These are phyloP conservation scores for Pseudocercospora musae DNA, from an alignment of 2,329 filamentous ascomycete species.

Conservation along the genomic window DNA sequence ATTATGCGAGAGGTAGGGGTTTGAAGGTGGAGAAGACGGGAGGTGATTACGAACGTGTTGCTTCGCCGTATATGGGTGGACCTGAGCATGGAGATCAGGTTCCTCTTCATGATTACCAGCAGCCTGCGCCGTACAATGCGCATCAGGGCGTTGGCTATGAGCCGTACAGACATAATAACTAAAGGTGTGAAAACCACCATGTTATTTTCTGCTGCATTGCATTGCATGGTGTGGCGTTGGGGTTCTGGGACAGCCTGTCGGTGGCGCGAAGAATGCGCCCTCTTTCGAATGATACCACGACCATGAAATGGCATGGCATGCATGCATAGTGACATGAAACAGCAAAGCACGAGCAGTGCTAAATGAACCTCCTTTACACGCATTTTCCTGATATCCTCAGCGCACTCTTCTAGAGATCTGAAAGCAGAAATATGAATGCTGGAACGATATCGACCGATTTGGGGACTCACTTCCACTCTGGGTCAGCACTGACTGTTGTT, in stretches of 20 bases:
- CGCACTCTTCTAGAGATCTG: background rate
- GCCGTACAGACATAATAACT: constrained; percentile 38
- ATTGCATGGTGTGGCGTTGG: background rate
- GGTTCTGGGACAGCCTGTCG: background rate
- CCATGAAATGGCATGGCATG: constrained; percentile 3
- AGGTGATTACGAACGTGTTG: constrained; percentile 58
- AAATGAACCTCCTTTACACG: background rate
- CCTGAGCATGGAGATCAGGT: constrained; percentile 28
- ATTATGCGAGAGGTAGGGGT: constrained; percentile 29
- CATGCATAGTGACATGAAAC: background rate
- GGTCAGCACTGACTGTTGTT: background rate
- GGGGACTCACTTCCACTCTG: too few species aligned
- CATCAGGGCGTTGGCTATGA: constrained; percentile 37
- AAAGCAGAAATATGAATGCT: too few species aligned
- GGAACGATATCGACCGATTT: too few species aligned
- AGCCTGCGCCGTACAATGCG: constrained; percentile 10
- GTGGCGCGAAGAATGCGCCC: background rate
- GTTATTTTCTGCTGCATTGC: background rate
- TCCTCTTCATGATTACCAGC: constrained; percentile 25
- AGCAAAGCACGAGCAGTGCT: background rate
- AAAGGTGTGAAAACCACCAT: background rate
- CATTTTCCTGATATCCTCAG: background rate
- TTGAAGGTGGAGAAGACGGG: constrained; percentile 58
- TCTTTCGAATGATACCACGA: constrained; percentile 21
- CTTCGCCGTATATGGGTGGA: constrained; percentile 39